phyloP scores from a whole-genome alignment of 345 rosid genomes.

The Chamaenerion angustifolium region DNA sequence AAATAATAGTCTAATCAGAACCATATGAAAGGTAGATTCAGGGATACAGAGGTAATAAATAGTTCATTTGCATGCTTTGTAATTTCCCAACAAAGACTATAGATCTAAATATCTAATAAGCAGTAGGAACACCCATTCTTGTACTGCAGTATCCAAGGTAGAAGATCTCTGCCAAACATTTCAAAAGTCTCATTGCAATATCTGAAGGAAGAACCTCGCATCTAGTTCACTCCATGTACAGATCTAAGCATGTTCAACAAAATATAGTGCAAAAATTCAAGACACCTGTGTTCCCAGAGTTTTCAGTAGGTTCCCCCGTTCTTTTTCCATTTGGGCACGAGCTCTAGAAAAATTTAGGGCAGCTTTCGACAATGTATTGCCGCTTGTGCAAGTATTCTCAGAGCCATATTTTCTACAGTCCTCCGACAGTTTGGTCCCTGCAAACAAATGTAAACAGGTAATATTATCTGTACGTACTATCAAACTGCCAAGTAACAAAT shows the following conservation, averaged over 20 bases:
- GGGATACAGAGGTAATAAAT: background rate
- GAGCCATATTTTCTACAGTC: constrained; percentile 88
- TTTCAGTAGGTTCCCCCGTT: constrained; percentile 76
- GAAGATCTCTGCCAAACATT: too few relatives aligned
- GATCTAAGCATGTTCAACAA: background rate
- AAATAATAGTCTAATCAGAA: constrained; percentile 1
- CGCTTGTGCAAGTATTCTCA: constrained; percentile 84
- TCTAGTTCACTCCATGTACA: background rate
- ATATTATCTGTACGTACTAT: background rate
- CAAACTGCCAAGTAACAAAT: too few relatives aligned
- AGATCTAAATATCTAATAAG: too few relatives aligned
- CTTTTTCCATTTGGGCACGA: constrained; percentile 84
- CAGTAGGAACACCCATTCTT: too few relatives aligned
- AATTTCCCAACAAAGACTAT: background rate
- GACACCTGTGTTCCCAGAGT: constrained; percentile 85
- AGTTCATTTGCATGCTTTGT: background rate
- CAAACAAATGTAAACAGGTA: constrained; percentile 9
- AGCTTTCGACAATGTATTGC: constrained; percentile 73
- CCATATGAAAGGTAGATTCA: background rate
- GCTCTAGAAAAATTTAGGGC: constrained; percentile 56
- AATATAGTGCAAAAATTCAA: background rate
- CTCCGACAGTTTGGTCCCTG: constrained; percentile 85
- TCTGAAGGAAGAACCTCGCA: too few relatives aligned
- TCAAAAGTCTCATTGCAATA: background rate
- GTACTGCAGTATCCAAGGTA: too few relatives aligned